Evolutionary conservation across 768 basidiomycete species (phyloP), one percentile per base, ranked within the genome.

Genomic region (Trametopsis cervina): DNA sequence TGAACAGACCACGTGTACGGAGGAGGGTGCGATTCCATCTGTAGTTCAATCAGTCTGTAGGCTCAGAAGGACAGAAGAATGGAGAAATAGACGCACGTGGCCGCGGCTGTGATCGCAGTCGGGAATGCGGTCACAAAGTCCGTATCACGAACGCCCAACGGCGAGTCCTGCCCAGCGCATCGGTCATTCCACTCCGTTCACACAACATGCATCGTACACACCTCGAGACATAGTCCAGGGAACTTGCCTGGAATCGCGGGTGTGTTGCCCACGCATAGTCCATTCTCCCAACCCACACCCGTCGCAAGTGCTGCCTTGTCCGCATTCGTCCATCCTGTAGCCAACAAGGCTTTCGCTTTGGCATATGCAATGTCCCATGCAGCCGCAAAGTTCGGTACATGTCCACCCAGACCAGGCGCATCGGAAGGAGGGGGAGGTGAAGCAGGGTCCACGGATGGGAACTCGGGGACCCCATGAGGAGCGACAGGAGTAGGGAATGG

Each of bases 101-200:
- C 73, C 4, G 89, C 94, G 0, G 81, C 72, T 46, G 87, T 91
- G 55, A 96, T 71, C 0, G 80, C 87, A n/a, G 91, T 75, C 0
- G 94, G 92, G 68, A 92, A 94, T 0, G 78, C 78, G 2, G 84
- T 85, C 4, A 80, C 80, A 26, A 75, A 80, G 60, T 93, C 85
- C 0, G 79, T 77, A 54, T 74, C 69, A 40, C 92, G 84, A 17
- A 94, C 80, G 2, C 91, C 91, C 0, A 89, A 71, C 2, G 88
- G 88, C 18, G 82, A 80, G 54, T 86, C 82, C 74, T 81, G 46
- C 26, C n/a, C n/a, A n/a, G n/a, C n/a, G n/a, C n/a, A n/a, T n/a
- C n/a, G n/a, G n/a, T n/a, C n/a, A n/a, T n/a, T n/a, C n/a, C n/a
- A n/a, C n/a, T n/a, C n/a, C n/a, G n/a, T n/a, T n/a, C n/a, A n/a